phyloP scores from a whole-genome alignment of 176 grass and related monocot species.

The Poa pratensis region DNA sequence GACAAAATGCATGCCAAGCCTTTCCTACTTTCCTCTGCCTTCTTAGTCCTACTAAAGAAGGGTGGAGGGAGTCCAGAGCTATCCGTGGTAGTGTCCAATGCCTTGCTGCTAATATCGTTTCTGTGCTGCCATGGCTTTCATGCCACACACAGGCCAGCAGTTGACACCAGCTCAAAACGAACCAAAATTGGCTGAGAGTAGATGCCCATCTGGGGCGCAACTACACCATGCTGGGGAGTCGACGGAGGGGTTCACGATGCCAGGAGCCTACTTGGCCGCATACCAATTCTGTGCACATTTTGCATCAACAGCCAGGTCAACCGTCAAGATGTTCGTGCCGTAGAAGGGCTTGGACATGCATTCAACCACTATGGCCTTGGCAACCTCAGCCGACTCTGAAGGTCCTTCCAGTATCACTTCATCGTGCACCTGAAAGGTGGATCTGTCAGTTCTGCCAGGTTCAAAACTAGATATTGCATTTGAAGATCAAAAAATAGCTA shows the following conservation, averaged over 20 bases:
- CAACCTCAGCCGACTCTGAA: constrained; percentile 80
- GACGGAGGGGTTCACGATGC: neutral
- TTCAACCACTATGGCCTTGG: constrained; percentile 83
- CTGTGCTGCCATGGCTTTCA: neutral
- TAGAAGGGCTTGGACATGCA: constrained; percentile 97
- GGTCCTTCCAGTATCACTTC: constrained; percentile 99
- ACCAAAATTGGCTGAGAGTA: neutral
- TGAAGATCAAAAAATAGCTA: neutral
- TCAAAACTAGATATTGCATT: neutral
- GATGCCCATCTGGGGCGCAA: constrained; percentile 4
- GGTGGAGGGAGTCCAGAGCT: constrained; percentile 5
- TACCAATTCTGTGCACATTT: constrained; percentile 95
- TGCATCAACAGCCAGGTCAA: constrained; percentile 92
- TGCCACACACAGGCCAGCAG: neutral
- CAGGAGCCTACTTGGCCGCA: constrained; percentile 67
- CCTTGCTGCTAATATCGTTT: neutral
- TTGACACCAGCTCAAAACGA: constrained; percentile 10
- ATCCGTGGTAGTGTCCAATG: constrained; percentile 30
- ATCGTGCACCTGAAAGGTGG: constrained; percentile 85
- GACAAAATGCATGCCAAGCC: constrained; percentile 38
- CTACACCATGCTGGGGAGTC: neutral
- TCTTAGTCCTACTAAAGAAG: neutral
- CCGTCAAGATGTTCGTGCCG: constrained; percentile 73
- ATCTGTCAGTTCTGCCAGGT: constrained; percentile 26
- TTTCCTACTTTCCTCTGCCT: constrained; percentile 20